Evolutionary conservation across 768 basidiomycete genomes (phyloP).

Genomic region (Psilocybe azurescens): DNA sequence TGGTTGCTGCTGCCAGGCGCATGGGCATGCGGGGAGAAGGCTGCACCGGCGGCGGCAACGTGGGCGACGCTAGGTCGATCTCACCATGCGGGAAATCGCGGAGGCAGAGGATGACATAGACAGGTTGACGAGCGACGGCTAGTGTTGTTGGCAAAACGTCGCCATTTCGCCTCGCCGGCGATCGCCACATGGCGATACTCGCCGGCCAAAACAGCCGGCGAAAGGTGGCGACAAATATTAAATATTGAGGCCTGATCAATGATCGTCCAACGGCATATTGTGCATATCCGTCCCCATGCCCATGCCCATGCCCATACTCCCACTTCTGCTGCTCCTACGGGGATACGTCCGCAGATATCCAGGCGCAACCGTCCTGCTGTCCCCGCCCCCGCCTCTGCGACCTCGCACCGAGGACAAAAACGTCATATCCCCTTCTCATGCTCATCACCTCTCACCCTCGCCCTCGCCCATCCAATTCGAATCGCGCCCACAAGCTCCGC

Average conservation of each 20-base stretch:
- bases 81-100: not conserved
- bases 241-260: not conserved
- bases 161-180: too few relatives aligned
- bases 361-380: too few relatives aligned
- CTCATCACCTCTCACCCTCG: not conserved
- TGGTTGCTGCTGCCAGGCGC: too few relatives aligned
- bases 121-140: slow-evolving; percentile 23
- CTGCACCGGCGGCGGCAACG: not conserved
- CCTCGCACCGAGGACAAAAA: not conserved
- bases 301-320: not conserved
- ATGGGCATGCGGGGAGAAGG: not conserved
- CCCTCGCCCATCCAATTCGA: not conserved
- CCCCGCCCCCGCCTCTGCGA: too few relatives aligned
- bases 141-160: too few relatives aligned
- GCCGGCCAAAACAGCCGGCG: too few relatives aligned
- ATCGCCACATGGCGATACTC: too few relatives aligned
- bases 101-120: not conserved
- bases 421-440: not conserved
- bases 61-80: slow-evolving; percentile 1
- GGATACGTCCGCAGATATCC: slow-evolving; percentile 1
- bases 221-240: too few relatives aligned
- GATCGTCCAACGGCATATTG: not conserved
- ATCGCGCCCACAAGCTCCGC: not conserved
- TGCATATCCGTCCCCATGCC: not conserved
- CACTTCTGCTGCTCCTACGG: not conserved